A percentile compares a stretch with the other conserved stretches of the same genome.
Conservation (phyloP, 2,329 filamentous ascomycete species). For the Capronia americana region DNA sequence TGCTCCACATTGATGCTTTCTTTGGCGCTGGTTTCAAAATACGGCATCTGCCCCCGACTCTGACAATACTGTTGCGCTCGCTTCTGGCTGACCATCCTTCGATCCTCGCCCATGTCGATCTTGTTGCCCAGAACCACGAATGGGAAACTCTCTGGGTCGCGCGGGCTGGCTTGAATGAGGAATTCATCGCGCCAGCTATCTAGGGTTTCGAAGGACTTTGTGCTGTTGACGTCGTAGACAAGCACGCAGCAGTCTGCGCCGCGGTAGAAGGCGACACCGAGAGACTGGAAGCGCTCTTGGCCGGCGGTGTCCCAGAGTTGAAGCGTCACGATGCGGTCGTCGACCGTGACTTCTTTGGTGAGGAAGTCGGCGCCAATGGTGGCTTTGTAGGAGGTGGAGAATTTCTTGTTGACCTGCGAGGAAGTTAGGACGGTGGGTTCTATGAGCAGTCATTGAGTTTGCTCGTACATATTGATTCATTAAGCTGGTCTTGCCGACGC, state of each 20-base stretch:
- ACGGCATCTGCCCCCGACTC: conserved; percentile 95
- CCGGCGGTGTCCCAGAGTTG: conserved; percentile 99
- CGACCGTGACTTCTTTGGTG: conserved; percentile 95
- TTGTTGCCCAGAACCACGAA: conserved; percentile 99
- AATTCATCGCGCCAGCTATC: conserved; percentile 99
- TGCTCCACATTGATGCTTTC: conserved; percentile 98
- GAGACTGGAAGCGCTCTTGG: conserved; percentile 95
- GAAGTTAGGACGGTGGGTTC: conserved; percentile 20
- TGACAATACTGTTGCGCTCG: conserved; percentile 97
- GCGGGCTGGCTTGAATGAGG: conserved; percentile 92
- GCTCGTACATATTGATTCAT: conserved; percentile 99
- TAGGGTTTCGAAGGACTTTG: conserved; percentile 97
- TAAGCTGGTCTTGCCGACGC: conserved; percentile 98
- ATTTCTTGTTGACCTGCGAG: conserved; percentile 97
- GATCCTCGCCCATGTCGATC: conserved; percentile 97
- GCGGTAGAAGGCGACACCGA: conserved; percentile 96
- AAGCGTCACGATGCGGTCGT: conserved; percentile 97
- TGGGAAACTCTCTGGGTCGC: conserved; percentile 96
- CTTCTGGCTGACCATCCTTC: conserved; percentile 95
- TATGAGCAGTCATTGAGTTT: background rate
- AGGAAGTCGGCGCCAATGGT: conserved; percentile 99
- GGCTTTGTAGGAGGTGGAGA: conserved; percentile 99
- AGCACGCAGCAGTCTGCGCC: conserved; percentile 97
- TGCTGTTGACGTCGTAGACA: conserved; percentile 98
- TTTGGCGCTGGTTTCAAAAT: conserved; percentile 99